Percentiles rank a stretch among this genome's conserved stretches.
Conservation (phyloP, 305 asterid species). For the Fraxinus ornus region DNA sequence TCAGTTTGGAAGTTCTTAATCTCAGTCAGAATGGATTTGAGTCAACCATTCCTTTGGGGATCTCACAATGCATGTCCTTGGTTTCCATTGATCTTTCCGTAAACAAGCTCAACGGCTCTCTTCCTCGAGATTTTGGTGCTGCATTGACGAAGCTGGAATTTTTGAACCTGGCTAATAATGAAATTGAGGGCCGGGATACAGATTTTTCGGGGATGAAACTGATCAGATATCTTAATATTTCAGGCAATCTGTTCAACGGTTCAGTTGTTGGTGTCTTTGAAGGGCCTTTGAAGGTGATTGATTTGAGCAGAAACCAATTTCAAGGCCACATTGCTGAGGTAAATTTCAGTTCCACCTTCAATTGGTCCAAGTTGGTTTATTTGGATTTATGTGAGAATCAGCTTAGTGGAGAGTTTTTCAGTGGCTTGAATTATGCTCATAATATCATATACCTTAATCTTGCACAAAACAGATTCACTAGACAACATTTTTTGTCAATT, state of each 20-base stretch:
- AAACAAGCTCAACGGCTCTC: slow-evolving; percentile 55
- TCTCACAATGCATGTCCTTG: slow-evolving; percentile 56
- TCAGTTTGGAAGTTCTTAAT: slow-evolving; percentile 50
- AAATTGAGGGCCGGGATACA: slow-evolving; percentile 57
- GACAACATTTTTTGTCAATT: slow-evolving; percentile 43
- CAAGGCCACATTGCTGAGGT: slow-evolving; percentile 83
- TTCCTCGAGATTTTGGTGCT: slow-evolving; percentile 61
- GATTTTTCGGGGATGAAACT: slow-evolving; percentile 55
- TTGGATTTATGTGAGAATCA: slow-evolving; percentile 78
- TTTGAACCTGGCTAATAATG: slow-evolving; percentile 69
- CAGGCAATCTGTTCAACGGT: slow-evolving; percentile 70
- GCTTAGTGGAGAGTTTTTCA: slow-evolving; percentile 64
- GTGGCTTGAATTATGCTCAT: slow-evolving; percentile 44
- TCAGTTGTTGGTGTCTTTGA: slow-evolving; percentile 57
- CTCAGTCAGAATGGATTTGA: slow-evolving; percentile 61
- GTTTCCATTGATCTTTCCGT: slow-evolving; percentile 65
- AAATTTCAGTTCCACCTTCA: slow-evolving; percentile 50
- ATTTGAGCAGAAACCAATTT: slow-evolving; percentile 87
- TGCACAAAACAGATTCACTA: slow-evolving; percentile 71
- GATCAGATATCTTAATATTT: slow-evolving; percentile 56
- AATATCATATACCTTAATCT: slow-evolving; percentile 71
- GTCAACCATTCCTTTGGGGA: slow-evolving; percentile 54
- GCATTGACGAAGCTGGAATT: slow-evolving; percentile 55
- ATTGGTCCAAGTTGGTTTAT: slow-evolving; percentile 60
- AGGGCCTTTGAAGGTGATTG: slow-evolving; percentile 70